phyloP scores from a whole-genome alignment of 352 stramenopile genomes.

The Saprolegnia diclina region DNA sequence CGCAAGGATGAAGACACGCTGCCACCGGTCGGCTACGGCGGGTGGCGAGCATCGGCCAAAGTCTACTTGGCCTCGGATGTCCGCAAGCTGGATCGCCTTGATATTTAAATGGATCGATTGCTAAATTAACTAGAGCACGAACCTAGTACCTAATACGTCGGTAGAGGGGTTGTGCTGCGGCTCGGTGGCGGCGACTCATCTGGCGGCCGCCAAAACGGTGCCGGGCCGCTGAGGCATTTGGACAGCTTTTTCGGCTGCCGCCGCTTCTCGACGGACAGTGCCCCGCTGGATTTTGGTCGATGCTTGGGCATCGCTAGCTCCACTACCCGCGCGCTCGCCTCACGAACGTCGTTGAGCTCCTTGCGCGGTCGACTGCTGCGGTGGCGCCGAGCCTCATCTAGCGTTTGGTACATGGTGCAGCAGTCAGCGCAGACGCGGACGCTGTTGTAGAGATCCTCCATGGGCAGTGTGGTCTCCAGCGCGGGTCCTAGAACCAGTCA shows the following conservation, averaged over 20 bases:
- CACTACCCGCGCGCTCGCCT: not conserved
- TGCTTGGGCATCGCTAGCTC: not conserved
- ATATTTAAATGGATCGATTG: conserved; percentile 5
- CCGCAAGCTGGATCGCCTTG: conserved; percentile 10
- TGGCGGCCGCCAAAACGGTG: not conserved
- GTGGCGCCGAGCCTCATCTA: conserved; percentile 1
- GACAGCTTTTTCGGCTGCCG: not conserved
- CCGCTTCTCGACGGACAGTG: not conserved
- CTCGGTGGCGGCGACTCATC: too few species aligned
- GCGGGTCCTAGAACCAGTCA: not conserved
- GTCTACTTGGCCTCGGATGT: conserved; percentile 23
- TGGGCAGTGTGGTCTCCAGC: not conserved
- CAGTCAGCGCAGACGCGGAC: conserved; percentile 8
- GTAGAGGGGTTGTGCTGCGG: too few species aligned
- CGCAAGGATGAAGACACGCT: conserved; percentile 61
- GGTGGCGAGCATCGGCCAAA: conserved; percentile 9
- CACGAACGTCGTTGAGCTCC: not conserved
- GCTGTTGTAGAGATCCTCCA: conserved; percentile 7
- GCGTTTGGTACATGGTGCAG: conserved; percentile 21
- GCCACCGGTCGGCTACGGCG: conserved; percentile 47
- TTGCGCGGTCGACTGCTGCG: not conserved
- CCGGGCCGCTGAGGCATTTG: not conserved
- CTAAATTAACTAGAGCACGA: not conserved
- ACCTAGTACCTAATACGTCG: too few species aligned
- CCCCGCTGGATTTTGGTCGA: not conserved